A percentile compares a stretch with the other conserved stretches of the same genome.
Conservation (phyloP, 306 rosid species). For the Cicer judaicum region DNA sequence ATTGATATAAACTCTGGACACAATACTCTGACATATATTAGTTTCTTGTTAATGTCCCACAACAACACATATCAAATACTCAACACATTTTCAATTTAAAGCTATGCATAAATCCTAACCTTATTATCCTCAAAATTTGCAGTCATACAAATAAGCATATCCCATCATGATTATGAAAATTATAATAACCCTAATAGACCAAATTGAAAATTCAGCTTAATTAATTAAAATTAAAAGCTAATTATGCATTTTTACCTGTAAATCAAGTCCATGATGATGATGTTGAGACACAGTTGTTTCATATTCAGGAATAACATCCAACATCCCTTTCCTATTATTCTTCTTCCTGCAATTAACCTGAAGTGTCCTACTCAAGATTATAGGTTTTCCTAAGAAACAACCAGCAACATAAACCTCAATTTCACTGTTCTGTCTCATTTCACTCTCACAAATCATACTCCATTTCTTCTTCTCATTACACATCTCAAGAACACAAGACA, state of each 20-base stretch:
- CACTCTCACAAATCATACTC: slow-evolving; percentile 80
- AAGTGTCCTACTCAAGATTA: slow-evolving; percentile 80
- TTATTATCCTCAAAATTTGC: slow-evolving; percentile 1
- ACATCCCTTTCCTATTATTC: slow-evolving; percentile 58
- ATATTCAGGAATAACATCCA: slow-evolving; percentile 82
- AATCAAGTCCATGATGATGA: slow-evolving; percentile 51
- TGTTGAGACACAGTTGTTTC: slow-evolving; percentile 61
- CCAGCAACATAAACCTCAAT: slow-evolving; percentile 95
- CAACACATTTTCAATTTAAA: no score
- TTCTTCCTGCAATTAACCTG: slow-evolving; percentile 67
- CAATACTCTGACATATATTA: no score
- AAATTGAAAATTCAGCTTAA: background rate
- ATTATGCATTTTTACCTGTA: slow-evolving; percentile 62
- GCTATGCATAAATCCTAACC: no score
- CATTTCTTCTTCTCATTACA: slow-evolving; percentile 63
- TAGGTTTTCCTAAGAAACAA: slow-evolving; percentile 73
- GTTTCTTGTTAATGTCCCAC: no score
- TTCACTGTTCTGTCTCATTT: slow-evolving; percentile 52
- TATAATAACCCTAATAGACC: slow-evolving; percentile 10
- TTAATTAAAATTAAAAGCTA: background rate
- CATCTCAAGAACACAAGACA: slow-evolving; percentile 79
- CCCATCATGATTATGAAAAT: background rate
- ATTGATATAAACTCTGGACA: no score
- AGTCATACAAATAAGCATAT: slow-evolving; percentile 5
- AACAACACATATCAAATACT: no score